These are phyloP conservation scores for Neurospora sp. DNA, from an alignment of 495 filamentous ascomycete species.

Conservation along the genomic window DNA sequence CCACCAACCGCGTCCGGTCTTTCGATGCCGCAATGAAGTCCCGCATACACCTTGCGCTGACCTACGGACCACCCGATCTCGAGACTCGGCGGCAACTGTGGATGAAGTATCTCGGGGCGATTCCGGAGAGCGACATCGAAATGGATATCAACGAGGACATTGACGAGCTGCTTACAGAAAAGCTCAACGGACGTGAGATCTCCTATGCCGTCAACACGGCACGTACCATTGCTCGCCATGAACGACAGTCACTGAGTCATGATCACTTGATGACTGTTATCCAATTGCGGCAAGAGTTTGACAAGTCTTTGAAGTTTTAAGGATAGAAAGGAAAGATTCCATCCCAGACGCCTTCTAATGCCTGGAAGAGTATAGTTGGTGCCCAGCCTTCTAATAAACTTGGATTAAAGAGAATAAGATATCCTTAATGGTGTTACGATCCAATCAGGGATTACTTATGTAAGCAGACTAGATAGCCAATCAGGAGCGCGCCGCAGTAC, in stretches of 20 bases:
- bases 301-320: background rate
- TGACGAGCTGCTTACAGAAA: background rate
- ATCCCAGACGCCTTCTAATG: background rate
- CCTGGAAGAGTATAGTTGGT: background rate
- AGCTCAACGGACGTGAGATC: conserved; percentile 28
- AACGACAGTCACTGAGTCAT: background rate
- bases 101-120: conserved; percentile 13
- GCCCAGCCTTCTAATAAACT: background rate
- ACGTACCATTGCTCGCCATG: conserved; percentile 24
- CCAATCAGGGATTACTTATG: too few relatives aligned
- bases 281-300: background rate
- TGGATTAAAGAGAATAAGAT: background rate
- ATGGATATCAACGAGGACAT: conserved; percentile 1
- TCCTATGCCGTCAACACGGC: conserved; percentile 27
- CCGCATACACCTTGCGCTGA: conserved; percentile 33
- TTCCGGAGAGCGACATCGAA: background rate
- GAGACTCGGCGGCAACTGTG: conserved; percentile 23
- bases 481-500: too few relatives aligned
- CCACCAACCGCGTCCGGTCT: conserved; percentile 40
- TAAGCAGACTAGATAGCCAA: too few relatives aligned
- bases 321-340: conserved; percentile 1
- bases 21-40: conserved; percentile 50
- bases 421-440: background rate
- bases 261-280: background rate
- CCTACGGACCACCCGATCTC: conserved; percentile 19